Conservation (phyloP, 23 red algal genomes). For the Gracilaria gracilis region DNA sequence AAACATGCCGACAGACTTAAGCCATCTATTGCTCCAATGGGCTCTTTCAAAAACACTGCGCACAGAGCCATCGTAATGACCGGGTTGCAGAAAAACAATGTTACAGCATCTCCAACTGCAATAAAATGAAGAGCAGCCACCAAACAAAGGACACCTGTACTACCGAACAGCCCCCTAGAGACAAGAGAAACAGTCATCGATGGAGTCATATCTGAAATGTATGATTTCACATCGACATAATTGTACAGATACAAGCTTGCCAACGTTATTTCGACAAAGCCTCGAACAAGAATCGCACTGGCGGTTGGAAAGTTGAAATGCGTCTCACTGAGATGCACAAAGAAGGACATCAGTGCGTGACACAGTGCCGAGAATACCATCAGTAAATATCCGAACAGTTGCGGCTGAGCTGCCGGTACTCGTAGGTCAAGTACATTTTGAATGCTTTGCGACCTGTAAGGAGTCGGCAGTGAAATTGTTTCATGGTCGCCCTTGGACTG, state of each 20-base stretch:
- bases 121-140: neutral
- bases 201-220: neutral
- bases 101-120: conserved; percentile 1
- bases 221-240: neutral
- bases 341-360: neutral
- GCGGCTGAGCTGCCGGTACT: neutral
- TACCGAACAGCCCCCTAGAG: neutral
- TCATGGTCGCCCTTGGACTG: neutral
- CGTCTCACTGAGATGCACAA: conserved; percentile 12
- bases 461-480: neutral
- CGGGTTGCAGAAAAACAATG: neutral
- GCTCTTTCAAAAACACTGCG: neutral
- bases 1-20: neutral
- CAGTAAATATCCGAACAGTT: conserved; percentile 7
- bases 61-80: conserved; percentile 1
- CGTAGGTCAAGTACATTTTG: neutral
- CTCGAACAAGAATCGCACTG: neutral
- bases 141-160: neutral
- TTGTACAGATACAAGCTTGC: conserved; percentile 1
- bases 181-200: neutral
- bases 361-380: conserved; percentile 18
- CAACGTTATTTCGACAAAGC: neutral
- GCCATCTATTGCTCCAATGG: neutral
- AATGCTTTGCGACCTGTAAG: neutral
- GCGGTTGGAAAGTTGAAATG: neutral